Evolutionary conservation across 768 basidiomycete species (phyloP), one percentile per base, ranked within the genome.

Genomic region (Lyophyllum shimeji): DNA sequence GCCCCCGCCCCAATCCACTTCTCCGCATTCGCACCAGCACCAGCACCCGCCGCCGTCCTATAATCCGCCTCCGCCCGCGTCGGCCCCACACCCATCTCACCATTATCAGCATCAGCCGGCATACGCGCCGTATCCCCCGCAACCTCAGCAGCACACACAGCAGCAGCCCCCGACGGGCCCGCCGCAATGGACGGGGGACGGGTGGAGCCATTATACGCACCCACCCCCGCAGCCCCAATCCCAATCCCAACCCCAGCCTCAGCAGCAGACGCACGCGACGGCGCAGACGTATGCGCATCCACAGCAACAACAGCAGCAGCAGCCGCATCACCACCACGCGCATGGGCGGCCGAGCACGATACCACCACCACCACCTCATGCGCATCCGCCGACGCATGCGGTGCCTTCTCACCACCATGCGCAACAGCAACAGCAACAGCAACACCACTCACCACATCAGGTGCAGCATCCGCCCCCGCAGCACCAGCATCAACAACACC

Each of bases 151-250:
- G 34, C 63, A 54, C 42, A 65, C 7, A 13, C 34, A 37, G 50
- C 11, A 3, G 23, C 61, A 56, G 46, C 61, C 29, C 29, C 29
- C 29, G 29, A 29, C 29, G 29, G 29, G 29, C 29, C 29, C 55
- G 37, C 56, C 59, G 21, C 77, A 76, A 50, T 76, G 78, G 76
- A 65, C 74, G 18, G 63, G 65, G 25, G 79, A 80, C 20, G 62
- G 66, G 13, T 77, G 79, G 78, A 58, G 45, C 20, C 54, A 59
- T 42, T 46, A 54, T 46, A 39, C 53, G 33, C 50, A 43, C 3
- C 50, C 44, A 21, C 25, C 33, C 17, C 69, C 67, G 18, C 53
- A 31, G 34, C 29, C 29, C 29, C 29, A 29, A 9, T 29, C 29
- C 9, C 29, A 29, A 29, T 9, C 29, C 4, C 29, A 29, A 29